Percentiles rank a stretch among this genome's conserved stretches.
Evolutionary conservation across 495 filamentous ascomycete genomes (phyloP).

Genomic region (Aspergillus avenaceus): DNA sequence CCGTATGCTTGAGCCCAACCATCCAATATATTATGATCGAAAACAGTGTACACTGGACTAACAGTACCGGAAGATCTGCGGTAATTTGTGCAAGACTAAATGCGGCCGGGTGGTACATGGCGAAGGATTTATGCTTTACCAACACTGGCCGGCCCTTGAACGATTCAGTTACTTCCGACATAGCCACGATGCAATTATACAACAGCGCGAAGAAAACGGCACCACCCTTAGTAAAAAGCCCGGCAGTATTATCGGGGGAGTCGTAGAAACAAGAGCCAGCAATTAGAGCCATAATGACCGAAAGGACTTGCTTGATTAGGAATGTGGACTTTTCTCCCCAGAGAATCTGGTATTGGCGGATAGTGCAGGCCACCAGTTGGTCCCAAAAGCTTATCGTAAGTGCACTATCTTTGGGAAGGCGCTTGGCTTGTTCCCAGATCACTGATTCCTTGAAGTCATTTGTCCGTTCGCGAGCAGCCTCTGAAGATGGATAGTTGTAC

Average conservation of each 20-base stretch:
- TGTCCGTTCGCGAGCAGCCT: conserved; percentile 38
- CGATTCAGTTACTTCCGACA: conserved; percentile 67
- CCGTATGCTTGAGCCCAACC: conserved; percentile 45
- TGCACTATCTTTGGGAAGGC: conserved; percentile 38
- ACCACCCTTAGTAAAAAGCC: conserved; percentile 51
- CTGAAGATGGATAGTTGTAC: conserved; percentile 46
- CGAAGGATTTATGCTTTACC: conserved; percentile 71
- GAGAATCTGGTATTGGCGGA: conserved; percentile 53
- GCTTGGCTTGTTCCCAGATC: conserved; percentile 39
- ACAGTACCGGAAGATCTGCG: conserved; percentile 62
- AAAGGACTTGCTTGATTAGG: conserved; percentile 53
- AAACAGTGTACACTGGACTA: conserved; percentile 64
- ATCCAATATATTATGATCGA: conserved; percentile 73
- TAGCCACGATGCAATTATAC: conserved; percentile 68
- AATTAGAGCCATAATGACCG: conserved; percentile 36
- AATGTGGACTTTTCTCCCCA: conserved; percentile 59
- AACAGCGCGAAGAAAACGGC: conserved; percentile 69
- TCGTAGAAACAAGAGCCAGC: conserved; percentile 41
- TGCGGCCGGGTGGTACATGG: conserved; percentile 70
- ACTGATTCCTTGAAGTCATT: conserved; percentile 47
- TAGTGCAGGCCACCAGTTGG: conserved; percentile 54
- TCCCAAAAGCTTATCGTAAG: conserved; percentile 55
- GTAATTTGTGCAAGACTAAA: conserved; percentile 67
- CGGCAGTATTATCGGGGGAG: conserved; percentile 32
- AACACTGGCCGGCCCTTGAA: conserved; percentile 67